Base-by-base conservation (phyloP, 176 grass and related monocot species). In the Miscanthus lutarioriparius region DNA sequence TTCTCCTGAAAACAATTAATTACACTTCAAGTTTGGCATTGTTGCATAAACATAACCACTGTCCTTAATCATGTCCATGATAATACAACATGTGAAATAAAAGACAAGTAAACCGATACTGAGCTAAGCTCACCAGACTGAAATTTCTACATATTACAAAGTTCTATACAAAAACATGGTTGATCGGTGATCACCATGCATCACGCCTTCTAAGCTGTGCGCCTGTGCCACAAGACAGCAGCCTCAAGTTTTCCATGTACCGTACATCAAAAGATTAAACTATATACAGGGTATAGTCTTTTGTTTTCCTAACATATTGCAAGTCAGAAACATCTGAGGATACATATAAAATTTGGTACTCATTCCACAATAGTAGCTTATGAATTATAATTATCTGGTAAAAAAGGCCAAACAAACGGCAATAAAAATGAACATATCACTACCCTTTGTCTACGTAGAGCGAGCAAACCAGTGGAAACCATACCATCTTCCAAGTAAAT, bases 321-420 rank as follows among this genome's bases (percentile, higher is more conserved):
- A 80, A 53, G 80, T 87, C 62, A 87, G 74, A 47, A 83, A 73
- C 13, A 71, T 75, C 68, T 68, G 74, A 51, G 45, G 63, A 83
- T 83, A 90, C 88, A 90, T 87, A 83, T 87, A 83, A 51, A 83
- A 79, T 49, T 59, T 59, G 75, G 39, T 83, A 79, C 80, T 74
- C 74, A 74, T 80, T 69, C 43, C 80, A 83, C 80, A 86, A 27
- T 41, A 75, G 84, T 69, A 83, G 68, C 48, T 83, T 90, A 90
- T 63, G 47, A 83, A 83, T 75, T 83, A 44, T 51, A 90, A 63
- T 83, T 85, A 54, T 87, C 80, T 87, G 51, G 20, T 80, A 70
- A 41, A 33, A 90, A 90, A 63, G 66, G 47, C 38, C 69, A 87
- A 87, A 80, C 62, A 87, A 78, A 87, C 79, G 75, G 36, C 64